These are phyloP conservation scores for Serendipita sp. DNA, from an alignment of 768 basidiomycete genomes.

Conservation along the genomic window DNA sequence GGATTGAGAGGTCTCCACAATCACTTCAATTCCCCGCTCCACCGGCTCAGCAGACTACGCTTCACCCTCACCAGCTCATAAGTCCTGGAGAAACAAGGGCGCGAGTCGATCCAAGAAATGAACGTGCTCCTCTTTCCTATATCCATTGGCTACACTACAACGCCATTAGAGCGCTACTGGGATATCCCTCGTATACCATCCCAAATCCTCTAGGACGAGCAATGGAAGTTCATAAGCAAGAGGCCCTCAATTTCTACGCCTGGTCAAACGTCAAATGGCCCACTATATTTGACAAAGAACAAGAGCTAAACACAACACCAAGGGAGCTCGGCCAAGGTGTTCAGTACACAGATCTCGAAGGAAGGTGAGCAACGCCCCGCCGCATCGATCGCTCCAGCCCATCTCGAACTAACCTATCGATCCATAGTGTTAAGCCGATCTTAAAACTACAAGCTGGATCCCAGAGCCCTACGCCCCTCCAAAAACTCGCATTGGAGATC, in stretches of 20 bases:
- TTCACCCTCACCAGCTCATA: slow-evolving; percentile 6
- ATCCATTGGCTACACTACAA: slow-evolving; percentile 7
- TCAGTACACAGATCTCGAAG: not conserved
- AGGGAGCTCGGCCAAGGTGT: not conserved
- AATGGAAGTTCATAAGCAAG: slow-evolving; percentile 4
- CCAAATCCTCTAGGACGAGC: slow-evolving; percentile 1
- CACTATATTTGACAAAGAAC: not conserved
- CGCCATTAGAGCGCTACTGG: not conserved
- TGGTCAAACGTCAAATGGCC: slow-evolving; percentile 7
- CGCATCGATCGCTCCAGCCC: not conserved
- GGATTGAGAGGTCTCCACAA: not conserved
- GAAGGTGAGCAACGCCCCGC: not conserved
- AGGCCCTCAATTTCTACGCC: not conserved
- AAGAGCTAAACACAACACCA: not conserved
- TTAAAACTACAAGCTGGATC: not conserved
- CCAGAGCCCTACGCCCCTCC: not conserved
- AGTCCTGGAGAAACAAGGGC: not conserved
- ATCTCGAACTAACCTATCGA: not conserved
- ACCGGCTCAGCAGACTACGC: not conserved
- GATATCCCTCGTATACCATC: not conserved
- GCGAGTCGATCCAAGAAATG: not conserved
- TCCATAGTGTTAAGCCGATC: not conserved
- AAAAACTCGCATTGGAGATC: slow-evolving; percentile 2
- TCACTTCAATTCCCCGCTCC: not conserved
- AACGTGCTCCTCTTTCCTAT: not conserved